These are phyloP conservation scores for Mucor mucedo DNA, from an alignment of 371 early-diverging fungal species.

Conservation along the genomic window DNA sequence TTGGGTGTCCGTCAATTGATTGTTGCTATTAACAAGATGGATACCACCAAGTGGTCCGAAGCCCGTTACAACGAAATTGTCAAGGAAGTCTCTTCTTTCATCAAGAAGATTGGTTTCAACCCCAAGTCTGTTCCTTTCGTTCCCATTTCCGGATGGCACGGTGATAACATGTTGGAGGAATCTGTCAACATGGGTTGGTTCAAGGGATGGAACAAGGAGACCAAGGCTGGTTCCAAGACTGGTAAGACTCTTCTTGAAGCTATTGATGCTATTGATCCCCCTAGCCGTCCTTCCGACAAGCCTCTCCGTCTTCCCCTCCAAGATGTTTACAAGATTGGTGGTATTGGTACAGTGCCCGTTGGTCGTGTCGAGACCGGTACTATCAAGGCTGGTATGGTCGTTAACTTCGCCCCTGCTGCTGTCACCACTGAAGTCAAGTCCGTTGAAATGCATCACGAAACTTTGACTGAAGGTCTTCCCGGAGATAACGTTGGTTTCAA, in stretches of 20 bases:
- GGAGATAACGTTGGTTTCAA: conserved; percentile 99
- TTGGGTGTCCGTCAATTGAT: conserved; percentile 97
- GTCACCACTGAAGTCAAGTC: conserved; percentile 97
- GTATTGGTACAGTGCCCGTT: conserved; percentile 96
- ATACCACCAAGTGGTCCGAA: conserved; percentile 93
- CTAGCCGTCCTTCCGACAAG: conserved; percentile 89
- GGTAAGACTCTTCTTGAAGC: conserved; percentile 95
- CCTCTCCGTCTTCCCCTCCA: conserved; percentile 97
- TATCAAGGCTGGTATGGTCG: conserved; percentile 91
- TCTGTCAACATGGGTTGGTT: conserved; percentile 94
- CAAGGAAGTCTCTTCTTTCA: conserved; percentile 92
- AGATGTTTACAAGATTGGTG: conserved; percentile 98
- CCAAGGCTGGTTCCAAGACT: conserved; percentile 78
- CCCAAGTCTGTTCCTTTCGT: conserved; percentile 91
- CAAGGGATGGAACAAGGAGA: conserved; percentile 94
- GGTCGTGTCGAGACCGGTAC: conserved; percentile 98
- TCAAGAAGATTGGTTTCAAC: conserved; percentile 95
- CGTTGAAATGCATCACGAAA: conserved; percentile 99
- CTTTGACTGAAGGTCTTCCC: conserved; percentile 88
- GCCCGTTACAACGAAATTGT: conserved; percentile 92
- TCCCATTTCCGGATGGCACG: conserved; percentile 97
- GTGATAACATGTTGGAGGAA: conserved; percentile 96
- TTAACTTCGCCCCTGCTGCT: conserved; percentile 87
- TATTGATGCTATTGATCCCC: conserved; percentile 94
- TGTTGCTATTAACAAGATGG: conserved; percentile 99